Base-by-base conservation (phyloP, 139 green algal species). In the Dunaliella sp. region DNA sequence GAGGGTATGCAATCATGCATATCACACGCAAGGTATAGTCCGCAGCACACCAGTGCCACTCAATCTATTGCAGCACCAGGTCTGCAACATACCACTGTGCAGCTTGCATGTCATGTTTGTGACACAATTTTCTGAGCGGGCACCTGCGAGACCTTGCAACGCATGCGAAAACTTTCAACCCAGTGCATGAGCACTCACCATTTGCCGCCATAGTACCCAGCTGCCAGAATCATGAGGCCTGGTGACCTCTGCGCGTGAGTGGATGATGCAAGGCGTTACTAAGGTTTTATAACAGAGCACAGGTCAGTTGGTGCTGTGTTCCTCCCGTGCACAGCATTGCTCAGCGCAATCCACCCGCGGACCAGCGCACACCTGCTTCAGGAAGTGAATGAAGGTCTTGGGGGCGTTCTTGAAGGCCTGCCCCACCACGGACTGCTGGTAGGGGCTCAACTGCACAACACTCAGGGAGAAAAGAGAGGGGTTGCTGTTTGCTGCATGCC, bases 321-420 rank as follows among this genome's bases (percentile, higher is more conserved):
- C n/a, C n/a, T n/a, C n/a, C n/a, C n/a, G n/a, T 2, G 32, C 2
- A 38, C 3, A 38, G 31, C 77, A 22, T 37, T 2, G 22, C 2
- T 26, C 33, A 22, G n/a, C 1, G 30, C 3, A 12, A 57, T 65
- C 59, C 84, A 77, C 35, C 58, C 35, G 31, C 65, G n/a, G n/a
- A n/a, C n/a, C n/a, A n/a, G n/a, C 80, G 83, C 28, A 31, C 1
- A 79, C 37, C 36, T 82, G 28, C 57, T 38, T 2, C 22, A 72
- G 36, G 73, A 90, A 88, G 32, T 77, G 80, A 3, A 88, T 33
- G 31, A 90, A 85, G 2, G 87, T 90, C 81, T 90, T 88, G 3
- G 87, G 87, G 0, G 87, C 87, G 59, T 90, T 90, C 36, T 81
- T 85, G 78, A 90, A 90, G 0, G 87, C 57, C 84, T 90, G 87